phyloP scores from a whole-genome alignment of 805 yeast species.

The Barnettozyma sucrosica region DNA sequence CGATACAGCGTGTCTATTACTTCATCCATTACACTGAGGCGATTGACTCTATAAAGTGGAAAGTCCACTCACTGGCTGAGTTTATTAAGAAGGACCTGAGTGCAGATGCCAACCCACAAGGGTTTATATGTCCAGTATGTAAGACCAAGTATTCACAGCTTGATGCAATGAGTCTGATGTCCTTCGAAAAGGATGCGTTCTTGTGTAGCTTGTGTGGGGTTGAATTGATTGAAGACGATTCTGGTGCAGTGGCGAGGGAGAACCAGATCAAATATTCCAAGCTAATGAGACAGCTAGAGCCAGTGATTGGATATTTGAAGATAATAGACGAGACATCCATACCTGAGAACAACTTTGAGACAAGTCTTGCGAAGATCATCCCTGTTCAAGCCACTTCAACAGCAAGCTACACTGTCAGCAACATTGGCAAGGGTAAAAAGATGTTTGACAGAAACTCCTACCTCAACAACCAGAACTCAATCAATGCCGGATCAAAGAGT shows the following conservation, averaged over 20 bases:
- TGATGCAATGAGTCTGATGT: slow-evolving; percentile 78
- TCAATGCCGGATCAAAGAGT: slow-evolving; percentile 52
- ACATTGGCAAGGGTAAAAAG: slow-evolving; percentile 35
- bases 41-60: slow-evolving; percentile 94
- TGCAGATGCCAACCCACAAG: slow-evolving; percentile 85
- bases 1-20: slow-evolving; percentile 72
- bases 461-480: slow-evolving; percentile 35
- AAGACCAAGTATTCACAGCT: slow-evolving; percentile 73
- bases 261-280: slow-evolving; percentile 77
- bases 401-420: slow-evolving; percentile 64
- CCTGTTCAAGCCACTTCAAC: slow-evolving; percentile 73
- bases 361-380: slow-evolving; percentile 71
- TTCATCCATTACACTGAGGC: slow-evolving; percentile 89
- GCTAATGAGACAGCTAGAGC: slow-evolving; percentile 85
- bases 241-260: slow-evolving; percentile 71
- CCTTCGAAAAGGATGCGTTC: slow-evolving; percentile 76
- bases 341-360: slow-evolving; percentile 87
- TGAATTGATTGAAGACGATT: slow-evolving; percentile 78
- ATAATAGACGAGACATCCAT: slow-evolving; percentile 73
- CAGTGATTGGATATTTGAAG: slow-evolving; percentile 76
- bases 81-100: slow-evolving; percentile 75
- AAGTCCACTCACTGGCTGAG: slow-evolving; percentile 81
- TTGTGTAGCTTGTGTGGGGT: slow-evolving; percentile 81
- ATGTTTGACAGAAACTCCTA: slow-evolving; percentile 37
- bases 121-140: slow-evolving; percentile 87